These are phyloP conservation scores for Ustilago tritici DNA, from an alignment of 1,284 basidiomycete species.

Conservation along the genomic window DNA sequence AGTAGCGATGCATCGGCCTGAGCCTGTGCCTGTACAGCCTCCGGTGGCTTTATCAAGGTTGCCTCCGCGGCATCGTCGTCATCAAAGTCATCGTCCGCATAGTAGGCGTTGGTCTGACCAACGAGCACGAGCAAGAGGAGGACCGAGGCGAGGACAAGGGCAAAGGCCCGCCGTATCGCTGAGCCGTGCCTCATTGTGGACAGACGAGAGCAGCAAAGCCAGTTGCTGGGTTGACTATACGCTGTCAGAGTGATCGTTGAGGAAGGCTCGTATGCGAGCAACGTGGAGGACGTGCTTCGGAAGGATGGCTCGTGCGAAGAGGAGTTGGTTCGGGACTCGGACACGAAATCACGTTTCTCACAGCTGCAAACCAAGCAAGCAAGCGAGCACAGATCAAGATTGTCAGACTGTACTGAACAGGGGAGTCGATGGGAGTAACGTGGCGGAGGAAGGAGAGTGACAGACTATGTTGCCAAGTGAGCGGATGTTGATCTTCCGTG, in stretches of 20 bases:
- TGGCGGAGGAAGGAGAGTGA: background rate
- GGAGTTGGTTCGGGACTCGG: background rate
- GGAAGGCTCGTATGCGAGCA: background rate
- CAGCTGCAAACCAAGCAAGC: no score
- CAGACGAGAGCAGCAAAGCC: background rate
- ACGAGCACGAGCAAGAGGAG: slow-evolving; percentile 20
- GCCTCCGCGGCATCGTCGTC: slow-evolving; percentile 3
- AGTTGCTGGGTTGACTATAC: background rate
- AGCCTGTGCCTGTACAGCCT: slow-evolving; percentile 23
- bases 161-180: background rate
- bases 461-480: slow-evolving; percentile 1
- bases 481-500: slow-evolving; percentile 29
- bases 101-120: slow-evolving; percentile 10
- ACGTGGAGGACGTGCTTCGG: slow-evolving; percentile 1
- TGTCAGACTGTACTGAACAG: no score
- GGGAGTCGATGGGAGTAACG: background rate
- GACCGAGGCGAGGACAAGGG: slow-evolving; percentile 7
- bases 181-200: slow-evolving; percentile 10
- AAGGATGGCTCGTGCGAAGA: background rate
- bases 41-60: slow-evolving; percentile 13
- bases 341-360: background rate
- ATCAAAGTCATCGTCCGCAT: slow-evolving; percentile 22
- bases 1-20: slow-evolving; percentile 73
- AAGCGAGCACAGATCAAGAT: no score
- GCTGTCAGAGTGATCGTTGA: slow-evolving; percentile 1